Evolutionary conservation across 2,329 filamentous ascomycete species (phyloP), one percentile per base, ranked within the genome.

Genomic region (Mariannaea sp.): DNA sequence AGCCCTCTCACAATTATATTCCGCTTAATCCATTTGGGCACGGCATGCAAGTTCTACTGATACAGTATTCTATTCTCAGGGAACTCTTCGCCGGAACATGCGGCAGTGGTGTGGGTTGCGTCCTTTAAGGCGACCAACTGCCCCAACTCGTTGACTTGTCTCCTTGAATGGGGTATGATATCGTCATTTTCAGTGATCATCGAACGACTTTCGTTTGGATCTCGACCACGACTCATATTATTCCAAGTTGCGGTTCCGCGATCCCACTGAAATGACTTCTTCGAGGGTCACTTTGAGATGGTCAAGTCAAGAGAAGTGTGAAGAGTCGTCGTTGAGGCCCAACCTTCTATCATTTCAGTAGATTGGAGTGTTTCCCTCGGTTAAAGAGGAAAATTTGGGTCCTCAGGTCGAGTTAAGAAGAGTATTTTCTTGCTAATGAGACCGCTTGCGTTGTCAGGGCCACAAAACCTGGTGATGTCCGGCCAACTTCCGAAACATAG

Each of bases 81-180:
- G 42, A 54, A 30, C 4, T 17, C 54, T 40, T 51, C 20, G 38
- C 29, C 54, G 54, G 49, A 41, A 48, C 16, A 26, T 24, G 49
- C 48, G 49, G 41, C 45, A 48, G 14, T 35, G 44, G 19, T 33
- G 36, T 40, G 26, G 32, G 38, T 40, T 4, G 35, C 29, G 30
- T 47, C 26, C 33, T n/a, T 36, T 19, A 6, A 40, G 10, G 16
- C 3, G 29, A 19, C 17, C 20, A 30, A 24, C 43, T 24, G 5
- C n/a, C 22, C 22, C 22, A 8, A 24, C 22, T 24, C 41, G 20
- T 43, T 29, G 26, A 38, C 40, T 49, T 27, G 30, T 41, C 49
- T 12, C 41, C 36, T 44, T 42, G 7, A 29, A 44, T 40, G 12
- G n/a, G n/a, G 36, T 17, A 29, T 24, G 17, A 42, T 27, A 22